A percentile compares a stretch with the other conserved stretches of the same genome.
Evolutionary conservation across 2,329 filamentous ascomycete genomes (phyloP).

Genomic region (Ambrosiella xylebori): DNA sequence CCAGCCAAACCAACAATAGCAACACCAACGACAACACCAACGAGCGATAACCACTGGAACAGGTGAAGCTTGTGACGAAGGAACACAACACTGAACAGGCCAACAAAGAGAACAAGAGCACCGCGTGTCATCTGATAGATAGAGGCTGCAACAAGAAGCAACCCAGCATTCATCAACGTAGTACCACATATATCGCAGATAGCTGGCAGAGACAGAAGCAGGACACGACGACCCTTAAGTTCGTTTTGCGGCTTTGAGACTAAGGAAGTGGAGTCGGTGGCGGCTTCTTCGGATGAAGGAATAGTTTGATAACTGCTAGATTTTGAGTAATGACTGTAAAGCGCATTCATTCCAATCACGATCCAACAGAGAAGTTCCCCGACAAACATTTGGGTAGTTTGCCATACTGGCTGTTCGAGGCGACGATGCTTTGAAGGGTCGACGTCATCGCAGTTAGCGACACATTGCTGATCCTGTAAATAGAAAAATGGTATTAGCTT

Average conservation of each 20-base stretch:
- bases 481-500: background rate
- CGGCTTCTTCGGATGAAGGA: slow-evolving; percentile 19
- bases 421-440: slow-evolving; percentile 47
- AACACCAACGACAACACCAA: slow-evolving; percentile 76
- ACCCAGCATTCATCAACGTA: slow-evolving; percentile 89
- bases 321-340: slow-evolving; percentile 42
- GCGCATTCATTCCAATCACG: slow-evolving; percentile 53
- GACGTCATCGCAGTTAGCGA: slow-evolving; percentile 64
- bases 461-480: slow-evolving; percentile 81
- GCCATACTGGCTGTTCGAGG: slow-evolving; percentile 91
- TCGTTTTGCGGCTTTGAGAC: slow-evolving; percentile 35
- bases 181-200: slow-evolving; percentile 90
- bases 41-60: slow-evolving; percentile 86
- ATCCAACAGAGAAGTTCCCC: slow-evolving; percentile 95
- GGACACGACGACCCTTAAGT: slow-evolving; percentile 52
- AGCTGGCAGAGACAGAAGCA: slow-evolving; percentile 67
- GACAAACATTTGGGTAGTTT: slow-evolving; percentile 96
- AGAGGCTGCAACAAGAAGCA: slow-evolving; percentile 83
- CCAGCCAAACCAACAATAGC: slow-evolving; percentile 80
- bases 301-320: slow-evolving; percentile 51
- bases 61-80: slow-evolving; percentile 58
- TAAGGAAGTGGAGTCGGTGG: slow-evolving; percentile 22
- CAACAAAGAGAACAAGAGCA: slow-evolving; percentile 87
- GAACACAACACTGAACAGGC: slow-evolving; percentile 85
- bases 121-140: slow-evolving; percentile 99